These are phyloP conservation scores for Groenewaldozyma sp. DNA, from an alignment of 1,139 yeast species.

Conservation along the genomic window DNA sequence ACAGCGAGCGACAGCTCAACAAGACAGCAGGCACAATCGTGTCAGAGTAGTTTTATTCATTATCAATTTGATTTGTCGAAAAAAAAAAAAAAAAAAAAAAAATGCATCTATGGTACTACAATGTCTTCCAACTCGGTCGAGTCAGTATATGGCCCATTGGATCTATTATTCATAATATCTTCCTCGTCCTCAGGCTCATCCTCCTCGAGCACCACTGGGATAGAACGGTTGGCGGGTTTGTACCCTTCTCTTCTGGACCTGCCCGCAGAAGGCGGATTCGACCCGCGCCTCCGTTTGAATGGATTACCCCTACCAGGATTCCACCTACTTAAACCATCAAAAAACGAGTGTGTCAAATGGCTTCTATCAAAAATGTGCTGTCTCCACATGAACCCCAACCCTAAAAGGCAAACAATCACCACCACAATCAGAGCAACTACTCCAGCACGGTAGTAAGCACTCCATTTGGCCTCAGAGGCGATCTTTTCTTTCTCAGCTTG, in stretches of 20 bases:
- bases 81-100: not conserved
- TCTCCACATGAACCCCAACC: conserved; percentile 21
- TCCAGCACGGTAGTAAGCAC: conserved; percentile 34
- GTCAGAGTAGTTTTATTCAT: conserved; percentile 12
- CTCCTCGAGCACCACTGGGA: conserved; percentile 3
- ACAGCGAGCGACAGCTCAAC: conserved; percentile 20
- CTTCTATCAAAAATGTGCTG: conserved; percentile 3
- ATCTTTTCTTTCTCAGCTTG: conserved; percentile 17
- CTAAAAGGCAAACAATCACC: conserved; percentile 20
- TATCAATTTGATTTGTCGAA: not conserved
- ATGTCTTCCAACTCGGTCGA: conserved; percentile 8
- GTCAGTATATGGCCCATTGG: conserved; percentile 8
- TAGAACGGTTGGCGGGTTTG: not conserved
- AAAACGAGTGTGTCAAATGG: conserved; percentile 15
- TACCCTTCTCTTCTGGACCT: conserved; percentile 4
- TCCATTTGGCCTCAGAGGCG: conserved; percentile 27
- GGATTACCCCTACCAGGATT: conserved; percentile 12
- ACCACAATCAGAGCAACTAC: conserved; percentile 29
- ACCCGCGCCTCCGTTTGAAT: conserved; percentile 1
- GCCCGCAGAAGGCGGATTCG: conserved; percentile 1
- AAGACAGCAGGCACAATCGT: conserved; percentile 10
- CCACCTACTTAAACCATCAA: conserved; percentile 23
- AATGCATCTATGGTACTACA: conserved; percentile 2
- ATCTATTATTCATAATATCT: conserved; percentile 10
- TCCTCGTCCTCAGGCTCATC: conserved; percentile 8